Evolutionary conservation across 225 moss, liverwort and hornwort species (phyloP).

Genomic region (Takakia lepidozioides): DNA sequence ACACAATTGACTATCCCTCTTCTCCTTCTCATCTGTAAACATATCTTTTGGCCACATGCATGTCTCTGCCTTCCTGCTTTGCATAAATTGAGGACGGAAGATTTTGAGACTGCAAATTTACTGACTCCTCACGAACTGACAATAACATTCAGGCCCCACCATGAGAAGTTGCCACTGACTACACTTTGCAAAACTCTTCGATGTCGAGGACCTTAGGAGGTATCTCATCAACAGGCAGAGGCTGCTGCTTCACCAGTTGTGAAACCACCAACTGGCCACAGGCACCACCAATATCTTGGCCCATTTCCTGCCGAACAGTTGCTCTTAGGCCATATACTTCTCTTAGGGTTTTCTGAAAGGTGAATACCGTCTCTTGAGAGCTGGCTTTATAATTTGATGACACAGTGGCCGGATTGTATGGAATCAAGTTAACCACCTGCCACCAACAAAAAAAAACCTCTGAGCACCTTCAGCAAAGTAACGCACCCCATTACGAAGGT

Average conservation of each 20-base stretch:
- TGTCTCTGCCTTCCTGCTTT: no score
- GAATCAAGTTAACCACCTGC: slow-evolving; percentile 92
- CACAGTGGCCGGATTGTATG: slow-evolving; percentile 82
- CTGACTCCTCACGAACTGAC: no score
- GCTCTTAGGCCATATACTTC: slow-evolving; percentile 68
- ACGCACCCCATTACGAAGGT: not conserved
- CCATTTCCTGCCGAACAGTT: slow-evolving; percentile 95
- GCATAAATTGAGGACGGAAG: no score
- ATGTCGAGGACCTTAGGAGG: slow-evolving; percentile 1
- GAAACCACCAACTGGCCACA: slow-evolving; percentile 83
- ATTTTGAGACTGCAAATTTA: no score
- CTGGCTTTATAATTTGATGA: slow-evolving; percentile 64
- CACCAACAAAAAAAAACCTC: not conserved
- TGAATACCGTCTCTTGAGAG: slow-evolving; percentile 27
- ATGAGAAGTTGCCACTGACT: not conserved
- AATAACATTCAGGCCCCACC: no score
- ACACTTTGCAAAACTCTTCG: not conserved
- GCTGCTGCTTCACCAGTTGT: not conserved
- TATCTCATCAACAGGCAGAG: not conserved
- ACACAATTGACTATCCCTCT: no score
- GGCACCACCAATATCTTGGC: slow-evolving; percentile 90
- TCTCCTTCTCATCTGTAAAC: no score
- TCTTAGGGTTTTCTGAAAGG: slow-evolving; percentile 80
- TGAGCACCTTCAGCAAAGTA: not conserved
- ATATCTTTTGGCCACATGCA: no score